Evolutionary conservation across 176 grass and related monocot genomes (phyloP).

Genomic region (Triticum monococcum): DNA sequence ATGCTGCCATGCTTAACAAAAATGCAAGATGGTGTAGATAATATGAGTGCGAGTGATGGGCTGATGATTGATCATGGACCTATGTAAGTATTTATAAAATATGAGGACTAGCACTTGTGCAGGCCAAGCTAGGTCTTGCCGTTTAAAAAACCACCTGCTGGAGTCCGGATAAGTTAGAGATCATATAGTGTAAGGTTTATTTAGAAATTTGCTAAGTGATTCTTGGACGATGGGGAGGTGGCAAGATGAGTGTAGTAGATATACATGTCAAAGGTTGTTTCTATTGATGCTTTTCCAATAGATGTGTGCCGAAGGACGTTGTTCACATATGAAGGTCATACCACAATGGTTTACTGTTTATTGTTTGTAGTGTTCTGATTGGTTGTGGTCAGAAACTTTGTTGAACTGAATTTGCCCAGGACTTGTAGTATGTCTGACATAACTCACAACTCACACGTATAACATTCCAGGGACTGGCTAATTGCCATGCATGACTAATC

Average conservation of each 20-base stretch:
- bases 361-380: not conserved
- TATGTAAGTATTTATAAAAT: conserved; percentile 6
- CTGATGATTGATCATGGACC: not conserved
- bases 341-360: not conserved
- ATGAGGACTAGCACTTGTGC: not conserved
- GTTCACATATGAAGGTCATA: not conserved
- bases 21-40: not conserved
- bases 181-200: not conserved
- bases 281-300: not conserved
- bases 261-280: not conserved
- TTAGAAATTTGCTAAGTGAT: not conserved
- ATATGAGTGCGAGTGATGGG: not conserved
- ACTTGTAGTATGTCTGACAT: not conserved
- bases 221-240: not conserved
- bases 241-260: not conserved
- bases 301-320: not conserved
- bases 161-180: not conserved
- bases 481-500: not conserved
- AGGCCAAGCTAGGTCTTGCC: conserved; percentile 1
- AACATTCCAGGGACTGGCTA: not conserved
- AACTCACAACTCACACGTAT: not conserved
- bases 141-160: not conserved
- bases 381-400: not conserved
- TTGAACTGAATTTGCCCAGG: not conserved
- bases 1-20: conserved; percentile 8